Evolutionary conservation across 2,329 filamentous ascomycete species (phyloP), one percentile per base, ranked within the genome.

Genomic region (Cladosporium cucumerinum): DNA sequence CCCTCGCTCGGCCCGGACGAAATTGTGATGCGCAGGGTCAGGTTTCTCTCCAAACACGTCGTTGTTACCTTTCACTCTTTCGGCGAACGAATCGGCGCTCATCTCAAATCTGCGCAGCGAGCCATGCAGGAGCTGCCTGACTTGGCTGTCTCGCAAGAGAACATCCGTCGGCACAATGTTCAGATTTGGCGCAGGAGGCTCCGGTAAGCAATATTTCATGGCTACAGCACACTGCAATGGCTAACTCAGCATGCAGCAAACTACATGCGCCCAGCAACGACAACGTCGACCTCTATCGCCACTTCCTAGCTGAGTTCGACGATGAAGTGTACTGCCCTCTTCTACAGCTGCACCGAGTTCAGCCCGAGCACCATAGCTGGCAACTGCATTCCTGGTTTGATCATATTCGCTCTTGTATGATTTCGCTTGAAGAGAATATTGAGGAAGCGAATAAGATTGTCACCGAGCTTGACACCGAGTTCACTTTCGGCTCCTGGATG

Each of bases 391-490:
- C 54, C 36, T 43, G 16, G 18, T 23, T 62, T n/a, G 43, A 62
- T 25, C 30, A 43, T 11, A 43, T 55, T 23, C 60, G 48, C n/a
- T 25, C 32, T 25, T 55, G 48, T 14, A 23, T 62, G 32, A n/a
- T 46, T 26, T 54, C 34, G 7, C 10, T 62, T 14, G 26, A 28
- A n/a, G 48, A 54, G 5, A 52, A 43, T 25, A 26, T 36, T 18
- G 62, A 64, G 43, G 54, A 58, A 28, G 62, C 62, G 18, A 64
- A 64, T 30, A 59, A 64, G 18, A 57, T 63, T 26, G 65, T 65
- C 16, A 70, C 66, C 16, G 48, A 64, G 6, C 62, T 66, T n/a
- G 61, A 67, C 11, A 57, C 28, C 46, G 63, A 66, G 46, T 69
- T 69, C 64, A 66, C 66, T 14, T 60, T 64, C 7, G 59, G 57